These are phyloP conservation scores for Penicillium psychrosexuale DNA, from an alignment of 2,329 filamentous ascomycete species.

Conservation along the genomic window DNA sequence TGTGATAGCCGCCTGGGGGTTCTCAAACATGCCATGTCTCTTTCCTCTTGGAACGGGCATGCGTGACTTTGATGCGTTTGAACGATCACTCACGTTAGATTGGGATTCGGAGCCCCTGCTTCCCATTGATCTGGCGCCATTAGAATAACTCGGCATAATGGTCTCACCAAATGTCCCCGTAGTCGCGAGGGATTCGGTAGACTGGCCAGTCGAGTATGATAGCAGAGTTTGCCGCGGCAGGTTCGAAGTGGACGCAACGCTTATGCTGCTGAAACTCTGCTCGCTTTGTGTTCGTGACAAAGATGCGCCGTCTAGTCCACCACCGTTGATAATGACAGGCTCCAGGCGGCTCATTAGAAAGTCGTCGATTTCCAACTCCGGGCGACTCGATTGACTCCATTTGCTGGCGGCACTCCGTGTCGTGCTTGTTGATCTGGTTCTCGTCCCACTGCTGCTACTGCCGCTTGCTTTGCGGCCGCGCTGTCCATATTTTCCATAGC, in stretches of 20 bases:
- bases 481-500: constrained; percentile 49
- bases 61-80: constrained; percentile 9
- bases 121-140: neutral
- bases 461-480: constrained; percentile 45
- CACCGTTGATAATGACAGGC: constrained; percentile 50
- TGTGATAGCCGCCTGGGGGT: constrained; percentile 23
- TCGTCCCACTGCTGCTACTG: constrained; percentile 39
- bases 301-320: constrained; percentile 35
- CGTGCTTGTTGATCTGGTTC: constrained; percentile 43
- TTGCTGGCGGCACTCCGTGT: constrained; percentile 41
- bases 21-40: constrained; percentile 14
- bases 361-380: constrained; percentile 47
- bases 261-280: constrained; percentile 38
- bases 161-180: constrained; percentile 22
- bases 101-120: constrained; percentile 10
- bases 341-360: constrained; percentile 48
- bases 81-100: neutral
- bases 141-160: constrained; percentile 8
- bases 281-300: constrained; percentile 41
- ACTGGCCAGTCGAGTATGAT: constrained; percentile 29
- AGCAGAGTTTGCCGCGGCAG: constrained; percentile 20
- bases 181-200: constrained; percentile 34
- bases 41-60: constrained; percentile 27
- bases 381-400: constrained; percentile 41
- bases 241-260: constrained; percentile 29